Base-by-base conservation (phyloP, 441 rosid genomes). In the Populus hybrid region DNA sequence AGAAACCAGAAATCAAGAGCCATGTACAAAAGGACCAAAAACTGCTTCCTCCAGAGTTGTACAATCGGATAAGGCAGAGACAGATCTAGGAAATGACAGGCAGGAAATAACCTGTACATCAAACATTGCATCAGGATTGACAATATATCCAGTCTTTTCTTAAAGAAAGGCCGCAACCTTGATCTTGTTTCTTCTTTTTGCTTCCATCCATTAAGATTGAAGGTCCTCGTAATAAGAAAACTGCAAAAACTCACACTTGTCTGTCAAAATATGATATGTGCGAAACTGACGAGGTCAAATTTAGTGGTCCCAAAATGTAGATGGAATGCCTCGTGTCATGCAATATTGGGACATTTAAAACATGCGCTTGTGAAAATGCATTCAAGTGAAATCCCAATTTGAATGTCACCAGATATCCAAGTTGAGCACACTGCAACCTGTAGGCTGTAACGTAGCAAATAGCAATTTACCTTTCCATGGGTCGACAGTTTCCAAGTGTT, bases 101-200 rank as follows among this genome's bases (percentile, higher is more conserved):
- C 24, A 74, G 76, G 11, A n/a, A 66, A 10, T 69, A 9, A 82
- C 89, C 84, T 85, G 88, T 9, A 82, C 76, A 78, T 87, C 88
- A 50, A 87, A 87, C 88, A 87, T 83, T 71, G 87, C 81, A 75
- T 85, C 84, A 23, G 90, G 87, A 64, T 79, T 87, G 59, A 87
- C 86, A 14, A 45, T 63, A 53, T 85, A 87, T 21, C 88, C 86
- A 14, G 86, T 84, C 72, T 74, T 86, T 42, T 81, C 86, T 71
- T 81, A 68, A 26, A 86, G 77, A 24, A 84, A 84, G 14, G 74
- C 69, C 10, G 77, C 86, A 73, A 84, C 86, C 82, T 84, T 86
- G 76, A 82, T 82, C 80, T 87, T 83, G 83, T 87, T 87, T 68
- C 33, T 82, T 64, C 82, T 80, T 73, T 88, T 84, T 56, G 85